Evolutionary conservation across 2,329 filamentous ascomycete genomes (phyloP).

Genomic region (Pseudocercospora fijiensis): DNA sequence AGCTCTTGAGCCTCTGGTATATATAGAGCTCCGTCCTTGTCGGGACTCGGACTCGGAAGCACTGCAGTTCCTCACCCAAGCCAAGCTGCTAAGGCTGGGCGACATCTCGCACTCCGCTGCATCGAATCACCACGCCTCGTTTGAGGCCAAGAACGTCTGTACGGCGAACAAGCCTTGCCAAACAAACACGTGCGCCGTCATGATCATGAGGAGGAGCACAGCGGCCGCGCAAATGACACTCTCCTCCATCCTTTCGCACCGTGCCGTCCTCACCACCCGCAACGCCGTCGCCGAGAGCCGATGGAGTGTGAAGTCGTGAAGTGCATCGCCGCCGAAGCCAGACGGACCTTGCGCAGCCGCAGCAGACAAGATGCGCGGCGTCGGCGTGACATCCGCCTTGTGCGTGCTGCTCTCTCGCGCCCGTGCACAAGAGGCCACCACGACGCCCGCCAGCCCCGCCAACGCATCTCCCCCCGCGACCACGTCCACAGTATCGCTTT

Average conservation of each 20-base stretch:
- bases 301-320: neutral
- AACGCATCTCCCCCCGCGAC: neutral
- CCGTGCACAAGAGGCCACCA: slow-evolving; percentile 15
- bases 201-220: slow-evolving; percentile 5
- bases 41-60: too few relatives aligned
- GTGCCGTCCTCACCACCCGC: neutral
- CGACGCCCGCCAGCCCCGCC: slow-evolving; percentile 8
- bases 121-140: slow-evolving; percentile 8
- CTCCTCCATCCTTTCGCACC: neutral
- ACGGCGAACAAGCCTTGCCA: slow-evolving; percentile 9
- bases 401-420: slow-evolving; percentile 11
- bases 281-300: neutral
- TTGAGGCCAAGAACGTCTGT: neutral
- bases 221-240: neutral
- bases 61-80: neutral
- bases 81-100: slow-evolving; percentile 11
- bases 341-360: neutral
- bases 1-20: too few relatives aligned
- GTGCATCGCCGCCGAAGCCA: neutral
- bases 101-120: slow-evolving; percentile 4
- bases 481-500: slow-evolving; percentile 21
- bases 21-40: too few relatives aligned
- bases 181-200: slow-evolving; percentile 17
- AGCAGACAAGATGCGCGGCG: neutral
- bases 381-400: neutral